Evolutionary conservation across 1,284 basidiomycete species (phyloP), one percentile per base, ranked within the genome.

Genomic region (Microbotryum saponariae): DNA sequence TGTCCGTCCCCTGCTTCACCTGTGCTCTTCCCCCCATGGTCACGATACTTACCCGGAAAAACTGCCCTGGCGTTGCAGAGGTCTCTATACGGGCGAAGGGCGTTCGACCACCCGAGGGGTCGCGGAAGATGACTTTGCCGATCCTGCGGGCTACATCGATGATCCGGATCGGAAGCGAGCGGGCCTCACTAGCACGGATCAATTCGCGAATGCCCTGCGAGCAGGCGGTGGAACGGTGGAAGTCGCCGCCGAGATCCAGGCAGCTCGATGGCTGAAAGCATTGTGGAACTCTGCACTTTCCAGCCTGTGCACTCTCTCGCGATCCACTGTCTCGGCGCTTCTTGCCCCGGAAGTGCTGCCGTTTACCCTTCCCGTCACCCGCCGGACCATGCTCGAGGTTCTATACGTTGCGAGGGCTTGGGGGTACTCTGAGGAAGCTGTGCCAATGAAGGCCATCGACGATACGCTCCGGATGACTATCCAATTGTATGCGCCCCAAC

Each of bases 201-300:
- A 49, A 0, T 75, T 81, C 25, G 74, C 72, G 7, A 63, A 69
- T 10, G 62, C 79, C 16, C 70, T 80, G 54, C 61, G 61, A 6
- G 47, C 62, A 1, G 79, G 77, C 21, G 79, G 79, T 0, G 76
- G 75, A 14, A 66, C 69, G 2, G 73, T 74, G 5, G 70, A 74
- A 27, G 65, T 72, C 1, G 73, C 73, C 9, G 68, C 73, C 0
- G 76, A 80, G 59, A 78, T 80, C 29, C 76, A 79, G 60, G 66
- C 76, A 12, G 72, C 76, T 23, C 75, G 80, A 27, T 81, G 79
- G 78, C 70, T 75, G 53, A 82, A 82, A 66, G 75, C 78, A 37
- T 64, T 78, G 8, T 78, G 78, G 77, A 78, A 72, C 58, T 76
- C 66, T 4, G 59, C 63, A 2, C 64, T 59, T 51, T 65, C 60